A percentile compares a stretch with the other conserved stretches of the same genome.
Evolutionary conservation across 768 basidiomycete genomes (phyloP).

Genomic region (Podaxis sp.): DNA sequence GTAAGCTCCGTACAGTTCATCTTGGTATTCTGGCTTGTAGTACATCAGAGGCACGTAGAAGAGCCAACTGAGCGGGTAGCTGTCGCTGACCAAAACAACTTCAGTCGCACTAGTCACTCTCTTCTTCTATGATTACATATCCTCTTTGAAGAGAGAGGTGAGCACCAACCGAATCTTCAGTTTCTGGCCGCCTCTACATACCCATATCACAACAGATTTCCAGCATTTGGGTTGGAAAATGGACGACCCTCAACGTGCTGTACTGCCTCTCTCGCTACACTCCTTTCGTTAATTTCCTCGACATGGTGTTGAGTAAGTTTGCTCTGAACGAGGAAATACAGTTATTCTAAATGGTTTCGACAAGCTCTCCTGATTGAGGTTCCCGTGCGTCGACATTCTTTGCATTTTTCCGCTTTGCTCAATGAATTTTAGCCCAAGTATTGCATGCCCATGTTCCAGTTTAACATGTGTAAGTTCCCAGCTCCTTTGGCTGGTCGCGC

Average conservation of each 20-base stretch:
- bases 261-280: constrained; percentile 5
- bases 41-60: neutral
- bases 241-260: constrained; percentile 9
- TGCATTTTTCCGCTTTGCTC: neutral
- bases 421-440: neutral
- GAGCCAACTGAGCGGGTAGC: no score
- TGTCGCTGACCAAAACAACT: neutral
- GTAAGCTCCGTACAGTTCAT: neutral
- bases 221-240: constrained; percentile 6
- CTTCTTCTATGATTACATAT: constrained; percentile 6
- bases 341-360: neutral
- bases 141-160: neutral
- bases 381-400: neutral
- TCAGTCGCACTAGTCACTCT: neutral
- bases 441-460: constrained; percentile 1
- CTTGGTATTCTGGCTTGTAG: neutral
- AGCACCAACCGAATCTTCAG: neutral
- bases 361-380: neutral
- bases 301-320: neutral
- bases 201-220: neutral
- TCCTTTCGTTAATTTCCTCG: constrained; percentile 6
- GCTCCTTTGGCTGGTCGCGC: neutral
- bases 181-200: neutral
- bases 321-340: neutral
- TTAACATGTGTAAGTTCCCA: constrained; percentile 1